A percentile compares a stretch with the other conserved stretches of the same genome.
These are phyloP conservation scores for Talaromyces islandicus DNA, from an alignment of 2,329 filamentous ascomycete genomes.

Conservation along the genomic window DNA sequence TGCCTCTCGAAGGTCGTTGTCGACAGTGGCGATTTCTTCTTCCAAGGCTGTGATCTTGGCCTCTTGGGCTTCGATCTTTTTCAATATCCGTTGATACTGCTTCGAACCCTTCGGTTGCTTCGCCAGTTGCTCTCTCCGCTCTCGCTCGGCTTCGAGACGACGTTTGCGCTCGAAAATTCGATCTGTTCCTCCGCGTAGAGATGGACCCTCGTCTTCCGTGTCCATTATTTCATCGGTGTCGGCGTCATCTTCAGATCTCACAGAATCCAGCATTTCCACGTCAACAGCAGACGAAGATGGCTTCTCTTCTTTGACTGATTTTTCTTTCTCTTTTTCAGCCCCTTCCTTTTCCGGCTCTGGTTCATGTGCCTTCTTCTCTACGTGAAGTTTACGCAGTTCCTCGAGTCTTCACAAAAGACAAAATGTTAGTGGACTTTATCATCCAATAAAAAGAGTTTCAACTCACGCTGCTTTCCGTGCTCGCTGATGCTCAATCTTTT, in stretches of 20 bases:
- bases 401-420: slow-evolving; percentile 25
- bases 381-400: slow-evolving; percentile 41
- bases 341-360: slow-evolving; percentile 41
- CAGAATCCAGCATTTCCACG: slow-evolving; percentile 7
- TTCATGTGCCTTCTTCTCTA: slow-evolving; percentile 43
- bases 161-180: slow-evolving; percentile 70
- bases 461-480: slow-evolving; percentile 60
- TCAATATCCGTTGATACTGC: slow-evolving; percentile 79
- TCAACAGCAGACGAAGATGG: neutral
- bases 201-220: slow-evolving; percentile 63
- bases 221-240: slow-evolving; percentile 53
- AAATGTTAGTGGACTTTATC: neutral
- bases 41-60: slow-evolving; percentile 74
- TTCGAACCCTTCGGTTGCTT: slow-evolving; percentile 74
- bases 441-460: neutral
- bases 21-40: slow-evolving; percentile 74
- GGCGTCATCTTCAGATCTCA: slow-evolving; percentile 7
- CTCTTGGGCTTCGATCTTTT: slow-evolving; percentile 84
- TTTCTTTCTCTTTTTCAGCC: slow-evolving; percentile 31
- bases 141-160: slow-evolving; percentile 65
- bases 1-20: slow-evolving; percentile 88
- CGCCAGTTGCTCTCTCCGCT: slow-evolving; percentile 60
- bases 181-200: slow-evolving; percentile 58
- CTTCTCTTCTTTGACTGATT: slow-evolving; percentile 7
- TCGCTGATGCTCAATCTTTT: slow-evolving; percentile 89